A percentile compares a stretch with the other conserved stretches of the same genome.
Conservation (phyloP, 2,329 filamentous ascomycete species). For the Verticillium klebahnii region DNA sequence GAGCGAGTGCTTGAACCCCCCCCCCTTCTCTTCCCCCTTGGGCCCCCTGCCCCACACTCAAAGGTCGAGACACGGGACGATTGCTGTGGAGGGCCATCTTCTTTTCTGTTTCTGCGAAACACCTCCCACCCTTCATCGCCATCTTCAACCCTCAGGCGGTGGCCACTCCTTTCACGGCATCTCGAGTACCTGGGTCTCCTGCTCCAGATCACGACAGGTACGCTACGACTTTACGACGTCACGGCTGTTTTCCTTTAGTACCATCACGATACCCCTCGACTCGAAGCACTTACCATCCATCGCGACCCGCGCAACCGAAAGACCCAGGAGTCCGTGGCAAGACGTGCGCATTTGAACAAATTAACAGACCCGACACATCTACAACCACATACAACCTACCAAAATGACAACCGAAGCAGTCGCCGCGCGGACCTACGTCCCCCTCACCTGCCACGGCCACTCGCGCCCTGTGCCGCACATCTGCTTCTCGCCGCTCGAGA, state of each 20-base stretch:
- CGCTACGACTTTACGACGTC: background rate
- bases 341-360: background rate
- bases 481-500: constrained; percentile 78
- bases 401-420: background rate
- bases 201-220: background rate
- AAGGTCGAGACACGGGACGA: background rate
- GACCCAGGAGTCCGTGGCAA: background rate
- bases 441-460: constrained; percentile 90
- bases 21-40: background rate
- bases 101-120: background rate
- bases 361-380: background rate
- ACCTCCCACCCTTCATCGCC: background rate
- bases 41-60: background rate
- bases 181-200: background rate
- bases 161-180: background rate
- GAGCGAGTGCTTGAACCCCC: background rate
- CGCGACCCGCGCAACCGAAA: background rate
- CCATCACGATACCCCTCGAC: background rate
- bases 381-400: background rate
- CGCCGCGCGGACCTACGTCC: constrained; percentile 60
- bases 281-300: background rate
- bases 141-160: background rate
- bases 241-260: background rate
- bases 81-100: background rate
- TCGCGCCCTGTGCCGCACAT: constrained; percentile 89